phyloP scores from a whole-genome alignment of 768 basidiomycete genomes.

The Trametes cinnabarina region DNA sequence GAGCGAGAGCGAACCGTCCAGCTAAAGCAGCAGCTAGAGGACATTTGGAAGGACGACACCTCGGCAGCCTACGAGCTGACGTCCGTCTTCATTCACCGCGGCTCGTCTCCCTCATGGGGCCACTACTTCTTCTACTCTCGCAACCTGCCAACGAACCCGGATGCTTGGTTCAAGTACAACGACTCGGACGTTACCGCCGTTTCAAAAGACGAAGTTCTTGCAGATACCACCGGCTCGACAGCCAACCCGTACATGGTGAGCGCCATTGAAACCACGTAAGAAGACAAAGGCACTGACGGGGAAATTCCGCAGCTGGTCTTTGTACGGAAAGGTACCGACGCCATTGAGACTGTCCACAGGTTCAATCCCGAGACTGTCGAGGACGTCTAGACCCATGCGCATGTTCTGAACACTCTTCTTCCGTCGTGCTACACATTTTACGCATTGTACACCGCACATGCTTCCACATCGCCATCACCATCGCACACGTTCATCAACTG shows the following conservation, averaged over 20 bases:
- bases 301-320: conserved; percentile 64
- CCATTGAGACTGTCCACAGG: conserved; percentile 80
- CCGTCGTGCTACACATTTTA: neutral
- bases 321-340: conserved; percentile 72
- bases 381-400: conserved; percentile 2
- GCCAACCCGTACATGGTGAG: conserved; percentile 89
- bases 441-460: neutral
- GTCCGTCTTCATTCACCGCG: conserved; percentile 93
- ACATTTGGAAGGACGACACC: conserved; percentile 67
- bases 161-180: conserved; percentile 96
- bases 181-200: conserved; percentile 83
- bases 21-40: conserved; percentile 70
- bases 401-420: neutral
- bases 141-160: conserved; percentile 73
- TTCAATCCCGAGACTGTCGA: conserved; percentile 34
- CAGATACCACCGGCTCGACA: conserved; percentile 85
- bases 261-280: neutral
- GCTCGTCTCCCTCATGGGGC: conserved; percentile 81
- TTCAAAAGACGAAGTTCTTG: conserved; percentile 77
- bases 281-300: neutral
- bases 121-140: conserved; percentile 97
- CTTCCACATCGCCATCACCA: neutral
- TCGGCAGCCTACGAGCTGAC: conserved; percentile 83
- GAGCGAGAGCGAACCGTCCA: conserved; percentile 47
- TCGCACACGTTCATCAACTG: neutral